Conservation (phyloP, 129 eudicot genomes). For the Pulicaria dysenterica region DNA sequence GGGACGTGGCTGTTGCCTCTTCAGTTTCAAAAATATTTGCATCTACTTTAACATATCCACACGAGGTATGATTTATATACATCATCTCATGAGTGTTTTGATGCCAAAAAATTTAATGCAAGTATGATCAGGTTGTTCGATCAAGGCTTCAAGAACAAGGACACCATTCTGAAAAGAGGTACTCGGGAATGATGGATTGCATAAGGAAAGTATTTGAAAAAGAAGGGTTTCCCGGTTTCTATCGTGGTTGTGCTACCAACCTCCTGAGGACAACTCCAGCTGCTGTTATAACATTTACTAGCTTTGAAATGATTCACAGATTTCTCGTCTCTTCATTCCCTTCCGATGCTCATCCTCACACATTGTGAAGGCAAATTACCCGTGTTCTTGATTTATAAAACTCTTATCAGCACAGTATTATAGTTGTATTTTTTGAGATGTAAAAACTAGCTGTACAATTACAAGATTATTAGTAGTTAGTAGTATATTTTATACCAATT, state of each 20-base stretch:
- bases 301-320: slow-evolving; percentile 97
- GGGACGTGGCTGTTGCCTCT: slow-evolving; percentile 91
- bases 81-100: background rate
- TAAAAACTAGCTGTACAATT: slow-evolving; percentile 1
- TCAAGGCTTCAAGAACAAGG: slow-evolving; percentile 99
- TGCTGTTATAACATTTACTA: slow-evolving; percentile 93
- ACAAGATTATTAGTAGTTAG: background rate
- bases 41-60: slow-evolving; percentile 93
- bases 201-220: slow-evolving; percentile 64
- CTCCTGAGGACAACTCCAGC: slow-evolving; percentile 91
- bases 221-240: slow-evolving; percentile 85
- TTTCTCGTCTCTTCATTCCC: slow-evolving; percentile 59
- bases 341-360: slow-evolving; percentile 61
- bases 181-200: slow-evolving; percentile 82
- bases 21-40: slow-evolving; percentile 94
- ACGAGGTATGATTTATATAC: slow-evolving; percentile 65
- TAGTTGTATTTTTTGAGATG: background rate
- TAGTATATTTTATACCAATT: background rate
- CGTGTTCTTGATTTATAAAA: background rate
- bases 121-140: slow-evolving; percentile 70
- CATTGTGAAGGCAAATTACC: slow-evolving; percentile 46
- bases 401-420: background rate
- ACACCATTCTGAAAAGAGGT: slow-evolving; percentile 86
- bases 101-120: background rate
- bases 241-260: slow-evolving; percentile 97